phyloP scores from a whole-genome alignment of 306 rosid genomes.

The Dryas alaskensis region DNA sequence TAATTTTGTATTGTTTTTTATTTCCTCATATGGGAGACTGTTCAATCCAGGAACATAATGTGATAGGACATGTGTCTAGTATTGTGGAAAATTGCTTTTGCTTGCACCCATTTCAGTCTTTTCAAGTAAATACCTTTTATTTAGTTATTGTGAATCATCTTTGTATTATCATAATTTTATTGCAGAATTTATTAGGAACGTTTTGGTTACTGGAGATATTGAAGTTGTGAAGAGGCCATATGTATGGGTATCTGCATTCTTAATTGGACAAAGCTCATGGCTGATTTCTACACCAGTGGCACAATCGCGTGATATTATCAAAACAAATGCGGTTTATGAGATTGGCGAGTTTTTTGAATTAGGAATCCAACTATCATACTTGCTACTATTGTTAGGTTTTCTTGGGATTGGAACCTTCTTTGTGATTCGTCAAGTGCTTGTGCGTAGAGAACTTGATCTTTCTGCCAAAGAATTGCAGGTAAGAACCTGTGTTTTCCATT shows the following conservation, averaged over 20 bases:
- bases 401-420: conserved; percentile 82
- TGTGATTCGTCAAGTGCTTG: conserved; percentile 93
- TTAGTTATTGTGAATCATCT: neutral
- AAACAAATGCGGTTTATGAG: conserved; percentile 61
- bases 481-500: conserved; percentile 24
- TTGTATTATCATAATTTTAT: conserved; percentile 14
- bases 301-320: conserved; percentile 46
- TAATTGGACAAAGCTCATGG: conserved; percentile 57
- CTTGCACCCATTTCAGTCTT: neutral
- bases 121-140: neutral
- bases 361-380: conserved; percentile 81
- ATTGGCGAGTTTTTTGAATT: conserved; percentile 80
- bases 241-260: conserved; percentile 49
- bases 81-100: neutral
- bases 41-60: neutral
- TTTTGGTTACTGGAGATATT: conserved; percentile 33
- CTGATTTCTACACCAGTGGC: conserved; percentile 57
- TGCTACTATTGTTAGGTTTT: conserved; percentile 66
- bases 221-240: conserved; percentile 38
- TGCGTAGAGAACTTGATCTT: conserved; percentile 95
- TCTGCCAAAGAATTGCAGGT: conserved; percentile 98
- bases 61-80: neutral
- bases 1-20: neutral
- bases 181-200: conserved; percentile 38
- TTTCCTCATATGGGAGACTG: neutral